A percentile compares a stretch with the other conserved stretches of the same genome.
These are phyloP conservation scores for Entophlyctis helioformis DNA, from an alignment of 192 early-diverging fungal genomes.

Conservation along the genomic window DNA sequence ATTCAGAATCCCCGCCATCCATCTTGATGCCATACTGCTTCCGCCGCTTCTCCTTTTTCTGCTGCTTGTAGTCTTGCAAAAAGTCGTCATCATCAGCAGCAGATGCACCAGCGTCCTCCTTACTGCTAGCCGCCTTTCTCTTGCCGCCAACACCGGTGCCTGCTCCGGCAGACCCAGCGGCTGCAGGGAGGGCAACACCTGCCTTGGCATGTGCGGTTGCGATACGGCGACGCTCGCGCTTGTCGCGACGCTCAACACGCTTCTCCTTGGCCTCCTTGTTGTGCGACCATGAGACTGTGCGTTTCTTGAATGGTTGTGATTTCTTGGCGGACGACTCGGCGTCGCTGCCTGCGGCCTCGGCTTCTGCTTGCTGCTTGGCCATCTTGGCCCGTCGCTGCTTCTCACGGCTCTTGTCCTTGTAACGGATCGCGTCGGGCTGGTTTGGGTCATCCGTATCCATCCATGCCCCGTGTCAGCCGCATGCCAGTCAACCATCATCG, in stretches of 20 bases:
- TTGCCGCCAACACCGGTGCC: too few species aligned
- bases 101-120: background rate
- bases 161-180: too few species aligned
- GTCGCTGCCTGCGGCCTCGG: conserved; percentile 4
- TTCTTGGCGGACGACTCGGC: conserved; percentile 23
- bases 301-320: too few species aligned
- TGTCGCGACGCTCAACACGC: conserved; percentile 50
- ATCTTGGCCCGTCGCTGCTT: conserved; percentile 47
- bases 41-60: too few species aligned
- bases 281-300: conserved; percentile 55
- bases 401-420: conserved; percentile 59
- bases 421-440: conserved; percentile 52
- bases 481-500: background rate
- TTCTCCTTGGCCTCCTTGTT: conserved; percentile 55
- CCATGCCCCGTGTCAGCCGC: background rate
- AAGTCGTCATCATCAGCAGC: background rate
- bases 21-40: too few species aligned
- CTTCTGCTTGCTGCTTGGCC: conserved; percentile 9
- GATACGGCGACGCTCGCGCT: conserved; percentile 34
- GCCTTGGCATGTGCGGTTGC: conserved; percentile 27
- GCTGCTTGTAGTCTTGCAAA: too few species aligned
- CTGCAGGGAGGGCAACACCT: too few species aligned
- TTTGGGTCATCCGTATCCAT: background rate
- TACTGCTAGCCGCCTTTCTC: too few species aligned
- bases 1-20: too few species aligned